A percentile compares a stretch with the other conserved stretches of the same genome.
Conservation (phyloP, 768 basidiomycete genomes). For the Termitomyces sp. region DNA sequence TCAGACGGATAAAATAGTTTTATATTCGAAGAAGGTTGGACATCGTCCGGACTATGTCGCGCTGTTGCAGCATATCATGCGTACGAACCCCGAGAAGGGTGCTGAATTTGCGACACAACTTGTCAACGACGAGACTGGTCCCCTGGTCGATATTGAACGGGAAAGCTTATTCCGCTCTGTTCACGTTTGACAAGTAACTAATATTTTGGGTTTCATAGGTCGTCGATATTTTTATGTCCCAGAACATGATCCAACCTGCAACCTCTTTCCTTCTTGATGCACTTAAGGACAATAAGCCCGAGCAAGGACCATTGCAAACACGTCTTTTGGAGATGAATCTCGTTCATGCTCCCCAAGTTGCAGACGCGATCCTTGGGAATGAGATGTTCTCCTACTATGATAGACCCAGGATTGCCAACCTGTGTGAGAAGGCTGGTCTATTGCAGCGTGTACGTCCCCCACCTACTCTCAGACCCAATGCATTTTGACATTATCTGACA, state of each 20-base stretch:
- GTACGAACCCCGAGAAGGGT: conserved; percentile 95
- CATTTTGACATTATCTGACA: background rate
- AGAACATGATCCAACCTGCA: conserved; percentile 99
- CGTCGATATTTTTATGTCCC: conserved; percentile 98
- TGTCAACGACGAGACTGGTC: conserved; percentile 89
- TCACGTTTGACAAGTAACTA: background rate
- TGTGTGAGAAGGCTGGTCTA: conserved; percentile 97
- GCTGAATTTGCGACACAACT: conserved; percentile 96
- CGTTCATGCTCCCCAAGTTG: conserved; percentile 95
- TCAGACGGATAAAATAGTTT: conserved; percentile 95
- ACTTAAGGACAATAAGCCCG: conserved; percentile 96
- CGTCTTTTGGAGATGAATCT: conserved; percentile 98
- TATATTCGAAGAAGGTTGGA: conserved; percentile 96
- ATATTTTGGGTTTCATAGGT: conserved; percentile 43
- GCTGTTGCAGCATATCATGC: conserved; percentile 93
- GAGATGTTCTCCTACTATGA: conserved; percentile 99
- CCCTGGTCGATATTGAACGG: conserved; percentile 90
- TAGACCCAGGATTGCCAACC: conserved; percentile 92
- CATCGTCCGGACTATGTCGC: conserved; percentile 91
- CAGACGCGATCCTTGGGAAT: conserved; percentile 97
- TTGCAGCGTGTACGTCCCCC: conserved; percentile 74
- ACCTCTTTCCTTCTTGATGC: conserved; percentile 98
- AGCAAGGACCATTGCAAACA: conserved; percentile 95
- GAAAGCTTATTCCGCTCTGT: conserved; percentile 37
- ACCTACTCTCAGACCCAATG: background rate